Percentiles rank a stretch among this genome's conserved stretches.
Evolutionary conservation across 75 land plant genomes (phyloP).

Genomic region (Pinus tabuliformis): DNA sequence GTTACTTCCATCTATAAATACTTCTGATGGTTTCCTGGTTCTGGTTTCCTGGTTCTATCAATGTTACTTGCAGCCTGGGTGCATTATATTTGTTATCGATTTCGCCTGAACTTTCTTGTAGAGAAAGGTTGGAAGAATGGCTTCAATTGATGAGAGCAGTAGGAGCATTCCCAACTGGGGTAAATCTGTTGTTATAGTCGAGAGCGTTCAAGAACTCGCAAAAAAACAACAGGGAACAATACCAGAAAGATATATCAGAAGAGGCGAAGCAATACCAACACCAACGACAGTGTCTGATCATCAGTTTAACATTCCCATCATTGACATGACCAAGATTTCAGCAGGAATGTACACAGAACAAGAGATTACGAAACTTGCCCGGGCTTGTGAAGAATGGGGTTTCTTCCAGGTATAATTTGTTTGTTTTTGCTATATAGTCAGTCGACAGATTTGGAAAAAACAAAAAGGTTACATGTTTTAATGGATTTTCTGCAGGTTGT

Average conservation of each 20-base stretch:
- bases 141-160: too few relatives aligned
- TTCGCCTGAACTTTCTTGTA: too few relatives aligned
- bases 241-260: slow-evolving; percentile 1
- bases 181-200: not conserved
- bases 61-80: too few relatives aligned
- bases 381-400: slow-evolving; percentile 4
- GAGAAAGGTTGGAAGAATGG: too few relatives aligned
- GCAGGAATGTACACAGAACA: not conserved
- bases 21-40: too few relatives aligned
- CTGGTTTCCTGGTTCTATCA: too few relatives aligned
- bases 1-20: too few relatives aligned
- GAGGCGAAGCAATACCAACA: not conserved
- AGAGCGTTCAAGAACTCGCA: not conserved
- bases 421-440: too few relatives aligned
- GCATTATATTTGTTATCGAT: too few relatives aligned
- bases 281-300: not conserved
- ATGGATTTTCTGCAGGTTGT: too few relatives aligned
- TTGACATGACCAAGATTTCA: not conserved
- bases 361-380: not conserved
- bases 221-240: not conserved
- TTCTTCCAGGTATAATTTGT: not conserved
- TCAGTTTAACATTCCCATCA: not conserved
- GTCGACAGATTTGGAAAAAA: too few relatives aligned
- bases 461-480: too few relatives aligned
- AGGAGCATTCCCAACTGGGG: not conserved